Percentiles rank a stretch among this genome's conserved stretches.
Evolutionary conservation across 1,284 basidiomycete genomes (phyloP).

Genomic region (Rhodofomes roseus): DNA sequence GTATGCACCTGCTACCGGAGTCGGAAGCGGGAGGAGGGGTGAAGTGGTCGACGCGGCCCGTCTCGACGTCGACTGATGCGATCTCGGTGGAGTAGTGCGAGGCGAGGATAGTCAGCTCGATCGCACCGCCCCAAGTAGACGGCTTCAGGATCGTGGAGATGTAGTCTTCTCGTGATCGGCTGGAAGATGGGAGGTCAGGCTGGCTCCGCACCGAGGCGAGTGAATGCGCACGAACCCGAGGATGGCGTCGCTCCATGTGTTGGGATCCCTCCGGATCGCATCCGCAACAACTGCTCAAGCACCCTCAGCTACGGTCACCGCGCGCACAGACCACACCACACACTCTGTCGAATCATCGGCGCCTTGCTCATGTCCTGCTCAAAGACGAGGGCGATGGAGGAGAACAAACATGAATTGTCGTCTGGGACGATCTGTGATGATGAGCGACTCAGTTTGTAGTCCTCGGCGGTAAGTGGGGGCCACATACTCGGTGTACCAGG

Average conservation of each 20-base stretch:
- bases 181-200: constrained; percentile 19
- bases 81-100: constrained; percentile 83
- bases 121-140: constrained; percentile 90
- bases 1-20: constrained; percentile 46
- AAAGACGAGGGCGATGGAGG: constrained; percentile 80
- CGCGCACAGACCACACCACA: constrained; percentile 17
- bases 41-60: constrained; percentile 86
- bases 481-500: constrained; percentile 65
- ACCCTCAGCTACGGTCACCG: constrained; percentile 1
- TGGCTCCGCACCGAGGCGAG: constrained; percentile 1
- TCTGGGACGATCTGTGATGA: constrained; percentile 78
- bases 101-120: constrained; percentile 83
- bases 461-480: neutral
- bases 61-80: constrained; percentile 86
- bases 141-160: constrained; percentile 77
- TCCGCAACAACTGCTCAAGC: constrained; percentile 69
- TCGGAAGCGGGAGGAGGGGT: constrained; percentile 43
- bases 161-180: constrained; percentile 73
- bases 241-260: constrained; percentile 78
- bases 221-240: constrained; percentile 57
- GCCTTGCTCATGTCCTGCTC: constrained; percentile 74
- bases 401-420: constrained; percentile 92
- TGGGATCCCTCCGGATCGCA: constrained; percentile 66
- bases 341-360: constrained; percentile 62
- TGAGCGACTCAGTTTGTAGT: neutral